A percentile compares a stretch with the other conserved stretches of the same genome.
phyloP scores from a whole-genome alignment of 306 rosid genomes.

The Astragalus glycyphyllos region DNA sequence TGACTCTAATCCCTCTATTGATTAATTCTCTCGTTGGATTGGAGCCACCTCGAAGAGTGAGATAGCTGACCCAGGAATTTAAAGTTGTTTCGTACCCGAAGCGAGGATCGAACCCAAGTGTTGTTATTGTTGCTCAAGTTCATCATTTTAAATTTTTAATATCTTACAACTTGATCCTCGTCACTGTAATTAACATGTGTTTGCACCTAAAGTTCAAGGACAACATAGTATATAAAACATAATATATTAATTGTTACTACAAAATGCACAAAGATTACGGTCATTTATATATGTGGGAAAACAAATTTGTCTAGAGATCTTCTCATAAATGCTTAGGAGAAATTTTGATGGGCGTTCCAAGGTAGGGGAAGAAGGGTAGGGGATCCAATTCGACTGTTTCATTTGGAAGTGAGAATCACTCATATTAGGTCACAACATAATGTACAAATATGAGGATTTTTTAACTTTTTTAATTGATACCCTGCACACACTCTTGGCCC shows the following conservation, averaged over 20 bases:
- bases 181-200: slow-evolving; percentile 33
- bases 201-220: slow-evolving; percentile 3
- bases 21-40: too few relatives aligned
- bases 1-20: too few relatives aligned
- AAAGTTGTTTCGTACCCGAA: too few relatives aligned
- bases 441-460: slow-evolving; percentile 73
- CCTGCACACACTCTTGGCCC: slow-evolving; percentile 92
- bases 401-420: slow-evolving; percentile 66
- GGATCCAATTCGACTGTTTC: slow-evolving; percentile 75
- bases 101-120: too few relatives aligned
- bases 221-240: slow-evolving; percentile 5
- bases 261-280: slow-evolving; percentile 16
- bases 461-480: slow-evolving; percentile 76
- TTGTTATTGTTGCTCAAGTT: slow-evolving; percentile 22
- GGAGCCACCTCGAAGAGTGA: too few relatives aligned
- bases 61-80: too few relatives aligned
- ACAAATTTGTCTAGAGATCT: slow-evolving; percentile 8
- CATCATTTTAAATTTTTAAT: slow-evolving; percentile 1
- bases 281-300: not conserved
- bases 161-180: not conserved
- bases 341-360: slow-evolving; percentile 80
- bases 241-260: slow-evolving; percentile 3
- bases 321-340: slow-evolving; percentile 51
- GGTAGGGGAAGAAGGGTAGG: slow-evolving; percentile 71
- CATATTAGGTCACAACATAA: slow-evolving; percentile 69